A percentile compares a stretch with the other conserved stretches of the same genome.
Evolutionary conservation across 495 filamentous ascomycete species (phyloP).

Genomic region (Lasiosphaeris hirsuta): DNA sequence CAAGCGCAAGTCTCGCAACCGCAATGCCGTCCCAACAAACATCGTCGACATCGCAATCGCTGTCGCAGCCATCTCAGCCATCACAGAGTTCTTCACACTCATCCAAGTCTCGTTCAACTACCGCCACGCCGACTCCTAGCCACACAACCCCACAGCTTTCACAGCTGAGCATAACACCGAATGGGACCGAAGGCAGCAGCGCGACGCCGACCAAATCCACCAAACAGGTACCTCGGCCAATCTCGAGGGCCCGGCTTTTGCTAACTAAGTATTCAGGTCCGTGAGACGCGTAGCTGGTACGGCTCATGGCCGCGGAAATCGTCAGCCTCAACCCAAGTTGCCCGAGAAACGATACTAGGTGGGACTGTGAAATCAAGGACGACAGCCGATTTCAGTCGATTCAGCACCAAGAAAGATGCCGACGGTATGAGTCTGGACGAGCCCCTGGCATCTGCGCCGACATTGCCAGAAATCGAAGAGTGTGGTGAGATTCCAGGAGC

Average conservation of each 20-base stretch:
- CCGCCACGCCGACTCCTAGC: constrained; percentile 3
- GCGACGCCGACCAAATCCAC: no score
- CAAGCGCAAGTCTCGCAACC: constrained; percentile 31
- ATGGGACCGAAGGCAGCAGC: no score
- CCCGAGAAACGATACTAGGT: constrained; percentile 71
- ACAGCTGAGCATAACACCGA: no score
- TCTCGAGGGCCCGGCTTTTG: neutral
- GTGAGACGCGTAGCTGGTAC: constrained; percentile 61
- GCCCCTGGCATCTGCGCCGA: constrained; percentile 23
- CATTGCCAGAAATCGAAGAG: constrained; percentile 24
- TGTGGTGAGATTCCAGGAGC: neutral
- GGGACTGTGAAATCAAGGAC: constrained; percentile 39
- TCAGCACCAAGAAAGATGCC: constrained; percentile 39
- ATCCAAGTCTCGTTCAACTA: constrained; percentile 4
- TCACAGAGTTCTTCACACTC: constrained; percentile 3
- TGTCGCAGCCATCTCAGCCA: constrained; percentile 4
- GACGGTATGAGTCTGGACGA: constrained; percentile 26
- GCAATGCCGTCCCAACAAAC: constrained; percentile 13
- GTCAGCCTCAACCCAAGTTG: constrained; percentile 67
- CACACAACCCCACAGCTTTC: constrained; percentile 8
- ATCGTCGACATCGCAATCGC: constrained; percentile 14
- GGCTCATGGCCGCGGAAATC: constrained; percentile 72
- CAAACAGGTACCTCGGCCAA: neutral
- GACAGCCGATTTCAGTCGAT: constrained; percentile 45
- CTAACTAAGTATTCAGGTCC: constrained; percentile 35